Evolutionary conservation across 176 grass and related monocot genomes (phyloP).

Genomic region (Pharus latifolius): DNA sequence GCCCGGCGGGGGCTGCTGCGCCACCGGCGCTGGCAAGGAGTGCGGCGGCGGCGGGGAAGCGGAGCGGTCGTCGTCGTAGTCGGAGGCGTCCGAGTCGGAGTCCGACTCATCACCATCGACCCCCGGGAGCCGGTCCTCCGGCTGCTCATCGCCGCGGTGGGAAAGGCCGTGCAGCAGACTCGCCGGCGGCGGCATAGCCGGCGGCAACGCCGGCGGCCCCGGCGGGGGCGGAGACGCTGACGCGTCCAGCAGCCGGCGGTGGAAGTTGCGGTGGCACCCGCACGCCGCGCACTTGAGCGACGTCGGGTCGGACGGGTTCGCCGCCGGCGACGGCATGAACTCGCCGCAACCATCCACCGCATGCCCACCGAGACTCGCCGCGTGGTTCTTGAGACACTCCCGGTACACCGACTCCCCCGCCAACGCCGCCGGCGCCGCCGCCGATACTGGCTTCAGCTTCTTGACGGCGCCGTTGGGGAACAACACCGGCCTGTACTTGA

Average conservation of each 20-base stretch:
- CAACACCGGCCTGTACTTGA: conserved; percentile 33
- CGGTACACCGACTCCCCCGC: conserved; percentile 34
- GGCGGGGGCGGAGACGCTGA: neutral
- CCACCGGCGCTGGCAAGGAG: conserved; percentile 18
- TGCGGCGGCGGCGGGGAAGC: conserved; percentile 30
- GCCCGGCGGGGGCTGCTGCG: conserved; percentile 27
- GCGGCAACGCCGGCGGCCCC: neutral
- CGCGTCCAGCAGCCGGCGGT: conserved; percentile 48
- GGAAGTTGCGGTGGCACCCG: conserved; percentile 98
- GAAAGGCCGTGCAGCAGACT: conserved; percentile 9
- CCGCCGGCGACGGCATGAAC: conserved; percentile 63
- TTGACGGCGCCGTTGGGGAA: conserved; percentile 83
- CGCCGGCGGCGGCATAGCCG: neutral
- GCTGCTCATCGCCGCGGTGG: conserved; percentile 20
- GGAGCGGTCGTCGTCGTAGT: conserved; percentile 51
- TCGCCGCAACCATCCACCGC: conserved; percentile 85
- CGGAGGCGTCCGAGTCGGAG: conserved; percentile 44
- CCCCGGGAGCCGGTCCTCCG: conserved; percentile 27
- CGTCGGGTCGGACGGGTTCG: conserved; percentile 44
- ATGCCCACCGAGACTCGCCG: conserved; percentile 73
- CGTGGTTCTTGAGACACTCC: conserved; percentile 99
- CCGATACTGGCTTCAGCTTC: conserved; percentile 36
- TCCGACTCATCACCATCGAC: conserved; percentile 44
- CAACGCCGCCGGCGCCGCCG: neutral
- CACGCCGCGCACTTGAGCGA: conserved; percentile 78